phyloP scores from a whole-genome alignment of 164 flowering plant genomes.

The Liriodendron chinense region DNA sequence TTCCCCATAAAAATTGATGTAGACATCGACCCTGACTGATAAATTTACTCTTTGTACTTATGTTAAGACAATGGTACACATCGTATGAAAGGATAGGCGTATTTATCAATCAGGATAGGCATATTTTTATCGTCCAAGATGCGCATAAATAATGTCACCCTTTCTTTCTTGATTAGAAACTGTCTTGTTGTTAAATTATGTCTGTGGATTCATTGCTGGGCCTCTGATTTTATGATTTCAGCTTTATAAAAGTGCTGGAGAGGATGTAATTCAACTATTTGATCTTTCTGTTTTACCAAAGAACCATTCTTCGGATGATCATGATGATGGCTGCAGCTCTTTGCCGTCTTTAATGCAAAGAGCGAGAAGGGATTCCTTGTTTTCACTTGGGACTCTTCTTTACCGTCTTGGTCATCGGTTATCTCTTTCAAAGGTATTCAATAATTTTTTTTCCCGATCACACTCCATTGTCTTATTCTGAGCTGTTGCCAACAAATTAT shows the following conservation, averaged over 20 bases:
- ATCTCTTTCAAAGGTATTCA: constrained; percentile 76
- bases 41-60: no score
- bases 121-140: no score
- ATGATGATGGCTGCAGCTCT: constrained; percentile 51
- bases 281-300: constrained; percentile 81
- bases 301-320: constrained; percentile 49
- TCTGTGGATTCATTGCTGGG: background rate
- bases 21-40: no score
- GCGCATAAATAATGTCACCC: background rate
- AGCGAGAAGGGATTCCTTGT: constrained; percentile 73
- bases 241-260: constrained; percentile 95
- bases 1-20: no score
- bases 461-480: background rate
- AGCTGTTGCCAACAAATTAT: constrained; percentile 10
- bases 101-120: no score
- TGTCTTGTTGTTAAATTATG: background rate
- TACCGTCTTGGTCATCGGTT: constrained; percentile 92
- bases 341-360: constrained; percentile 63
- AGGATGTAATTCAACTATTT: constrained; percentile 91
- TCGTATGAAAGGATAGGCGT: no score
- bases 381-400: constrained; percentile 78
- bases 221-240: constrained; percentile 24
- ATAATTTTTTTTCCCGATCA: background rate
- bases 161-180: background rate
- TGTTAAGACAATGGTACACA: no score